A percentile compares a stretch with the other conserved stretches of the same genome.
These are phyloP conservation scores for Collybia nuda DNA, from an alignment of 768 basidiomycete species.

Conservation along the genomic window DNA sequence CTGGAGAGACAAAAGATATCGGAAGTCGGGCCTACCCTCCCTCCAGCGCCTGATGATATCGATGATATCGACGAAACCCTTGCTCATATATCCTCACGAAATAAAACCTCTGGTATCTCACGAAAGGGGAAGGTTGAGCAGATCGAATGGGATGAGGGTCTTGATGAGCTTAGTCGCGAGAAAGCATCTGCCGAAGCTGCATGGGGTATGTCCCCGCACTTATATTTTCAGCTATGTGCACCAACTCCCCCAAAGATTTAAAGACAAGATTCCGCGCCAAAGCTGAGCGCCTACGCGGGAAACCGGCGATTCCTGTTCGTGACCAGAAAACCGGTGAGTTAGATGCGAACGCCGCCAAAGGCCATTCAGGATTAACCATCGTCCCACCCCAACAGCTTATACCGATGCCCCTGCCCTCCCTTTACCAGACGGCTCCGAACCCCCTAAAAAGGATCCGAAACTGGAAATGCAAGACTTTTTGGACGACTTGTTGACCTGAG, in stretches of 20 bases:
- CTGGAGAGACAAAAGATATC: constrained; percentile 60
- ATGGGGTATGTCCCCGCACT: constrained; percentile 46
- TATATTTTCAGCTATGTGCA: neutral
- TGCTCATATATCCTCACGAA: constrained; percentile 45
- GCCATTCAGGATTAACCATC: neutral
- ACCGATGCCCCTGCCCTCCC: constrained; percentile 22
- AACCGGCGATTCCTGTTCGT: constrained; percentile 26
- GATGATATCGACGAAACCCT: constrained; percentile 62
- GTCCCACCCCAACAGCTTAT: constrained; percentile 3
- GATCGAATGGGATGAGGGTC: constrained; percentile 66
- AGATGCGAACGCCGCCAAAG: neutral
- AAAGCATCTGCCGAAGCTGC: constrained; percentile 75
- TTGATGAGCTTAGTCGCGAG: constrained; percentile 67
- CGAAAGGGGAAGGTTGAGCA: constrained; percentile 65
- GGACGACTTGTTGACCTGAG: constrained; percentile 2
- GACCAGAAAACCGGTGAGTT: constrained; percentile 38
- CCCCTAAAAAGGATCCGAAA: constrained; percentile 8
- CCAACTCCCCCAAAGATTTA: constrained; percentile 39
- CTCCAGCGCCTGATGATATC: constrained; percentile 33
- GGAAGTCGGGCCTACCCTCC: constrained; percentile 28
- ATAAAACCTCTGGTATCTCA: constrained; percentile 19
- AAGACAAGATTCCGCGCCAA: constrained; percentile 60
- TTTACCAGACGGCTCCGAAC: neutral
- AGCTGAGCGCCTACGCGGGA: constrained; percentile 42
- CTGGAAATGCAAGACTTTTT: constrained; percentile 15